phyloP scores from a whole-genome alignment of 148 eudicot genomes.

The Dysphania ambrosioides region DNA sequence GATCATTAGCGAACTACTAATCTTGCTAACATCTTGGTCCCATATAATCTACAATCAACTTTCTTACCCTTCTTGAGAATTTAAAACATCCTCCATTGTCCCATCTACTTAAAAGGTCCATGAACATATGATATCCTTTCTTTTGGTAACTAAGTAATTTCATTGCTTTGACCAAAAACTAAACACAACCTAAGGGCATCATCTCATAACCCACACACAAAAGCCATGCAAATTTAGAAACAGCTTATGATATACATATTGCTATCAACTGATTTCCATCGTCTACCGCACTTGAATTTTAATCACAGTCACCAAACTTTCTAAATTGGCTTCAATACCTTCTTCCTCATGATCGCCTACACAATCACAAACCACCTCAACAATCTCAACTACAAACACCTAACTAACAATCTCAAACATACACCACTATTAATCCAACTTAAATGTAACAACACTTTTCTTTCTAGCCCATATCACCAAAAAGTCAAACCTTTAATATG shows the following conservation, averaged over 20 bases:
- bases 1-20: neutral
- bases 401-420: neutral
- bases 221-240: too few species aligned
- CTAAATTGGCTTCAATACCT: neutral
- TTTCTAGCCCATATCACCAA: neutral
- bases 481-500: neutral
- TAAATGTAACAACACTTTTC: neutral
- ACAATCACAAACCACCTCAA: neutral
- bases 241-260: too few species aligned
- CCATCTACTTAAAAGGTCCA: neutral
- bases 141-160: too few species aligned
- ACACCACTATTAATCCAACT: neutral
- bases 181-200: too few species aligned
- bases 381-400: neutral
- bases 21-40: neutral
- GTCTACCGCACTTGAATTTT: neutral
- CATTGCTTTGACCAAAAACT: too few species aligned
- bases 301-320: neutral
- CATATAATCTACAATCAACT: neutral
- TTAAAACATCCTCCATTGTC: neutral
- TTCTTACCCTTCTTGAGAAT: neutral
- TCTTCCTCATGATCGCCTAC: neutral
- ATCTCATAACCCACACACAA: too few species aligned
- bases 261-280: neutral
- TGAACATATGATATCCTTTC: neutral